Conservation (phyloP, 2,329 filamentous ascomycete genomes). For the Alternaria hordeiaustralica region DNA sequence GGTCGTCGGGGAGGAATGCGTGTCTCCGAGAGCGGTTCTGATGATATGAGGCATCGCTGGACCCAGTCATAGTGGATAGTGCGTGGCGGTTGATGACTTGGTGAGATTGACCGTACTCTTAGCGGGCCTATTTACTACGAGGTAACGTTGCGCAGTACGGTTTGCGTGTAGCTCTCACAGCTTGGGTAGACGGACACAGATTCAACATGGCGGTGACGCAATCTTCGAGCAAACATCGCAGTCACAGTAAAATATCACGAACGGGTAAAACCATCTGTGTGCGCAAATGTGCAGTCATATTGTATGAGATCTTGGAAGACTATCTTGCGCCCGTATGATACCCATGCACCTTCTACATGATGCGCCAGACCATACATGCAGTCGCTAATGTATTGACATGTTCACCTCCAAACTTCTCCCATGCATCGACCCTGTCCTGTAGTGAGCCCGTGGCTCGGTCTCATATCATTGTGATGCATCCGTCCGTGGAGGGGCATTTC, state of each 20-base stretch:
- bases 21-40: constrained; percentile 23
- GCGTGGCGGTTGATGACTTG: background rate
- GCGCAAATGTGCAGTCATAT: constrained; percentile 4
- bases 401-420: background rate
- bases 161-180: background rate
- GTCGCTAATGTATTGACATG: constrained; percentile 23
- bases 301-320: constrained; percentile 9
- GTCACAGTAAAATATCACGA: background rate
- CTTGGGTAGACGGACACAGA: background rate
- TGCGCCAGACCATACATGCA: constrained; percentile 34
- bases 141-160: background rate
- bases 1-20: constrained; percentile 25
- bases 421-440: background rate
- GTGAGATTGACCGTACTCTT: background rate
- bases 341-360: constrained; percentile 32
- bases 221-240: background rate
- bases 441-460: background rate
- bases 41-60: background rate
- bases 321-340: constrained; percentile 26
- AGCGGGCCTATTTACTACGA: background rate
- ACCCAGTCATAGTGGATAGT: constrained; percentile 14
- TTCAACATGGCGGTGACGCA: constrained; percentile 2
- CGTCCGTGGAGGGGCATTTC: background rate
- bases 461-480: background rate
- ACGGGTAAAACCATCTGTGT: background rate